Evolutionary conservation across 164 flowering plant genomes (phyloP), one percentile per base, ranked within the genome.

Genomic region (Cinnamomum micranthum): DNA sequence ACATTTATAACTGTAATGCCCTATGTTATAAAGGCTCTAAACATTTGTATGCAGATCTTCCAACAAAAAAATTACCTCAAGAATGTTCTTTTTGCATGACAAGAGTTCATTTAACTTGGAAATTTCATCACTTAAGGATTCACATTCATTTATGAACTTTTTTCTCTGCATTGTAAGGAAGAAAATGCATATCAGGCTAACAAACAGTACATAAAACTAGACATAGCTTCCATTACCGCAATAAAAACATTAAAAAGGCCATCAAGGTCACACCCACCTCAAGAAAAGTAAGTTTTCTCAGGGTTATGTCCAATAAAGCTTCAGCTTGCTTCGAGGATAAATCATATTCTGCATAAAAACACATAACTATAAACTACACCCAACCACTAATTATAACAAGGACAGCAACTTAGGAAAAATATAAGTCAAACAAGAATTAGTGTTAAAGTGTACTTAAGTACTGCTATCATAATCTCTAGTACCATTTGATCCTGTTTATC

Each of bases 301-400:
- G 81, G 81, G 83, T 89, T 65, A 94, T 94, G 81, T 91, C 97
- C 82, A 96, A 74, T 80, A 96, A 82, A 71, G 99, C 97, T 73
- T 94, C 98, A 78, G 98, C 97, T 88, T 96, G 99, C 80, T 88
- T 92, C 55, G 88, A 93, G 75, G 98, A 90, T 68, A 96, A 84
- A 79, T 77, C 80, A 75, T 85, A 92, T 72, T 85, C 99, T 95
- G 89, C 80, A 77, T 68, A 23, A 75, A 69, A 60, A 28, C 15
- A 68, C 70, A 35, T 28, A 50, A 24, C 41, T 35, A 35, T 35
- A 35, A 35, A 35, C 41, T 35, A 35, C 41, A 35, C 41, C 41
- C 41, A 35, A 6, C 41, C 41, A 35, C 59, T 55, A 3, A 9
- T 14, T 55, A 55, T 55, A 9, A 55, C 15, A 0, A 19, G 59